phyloP scores from a whole-genome alignment of 441 rosid species.

The Hura crepitans region DNA sequence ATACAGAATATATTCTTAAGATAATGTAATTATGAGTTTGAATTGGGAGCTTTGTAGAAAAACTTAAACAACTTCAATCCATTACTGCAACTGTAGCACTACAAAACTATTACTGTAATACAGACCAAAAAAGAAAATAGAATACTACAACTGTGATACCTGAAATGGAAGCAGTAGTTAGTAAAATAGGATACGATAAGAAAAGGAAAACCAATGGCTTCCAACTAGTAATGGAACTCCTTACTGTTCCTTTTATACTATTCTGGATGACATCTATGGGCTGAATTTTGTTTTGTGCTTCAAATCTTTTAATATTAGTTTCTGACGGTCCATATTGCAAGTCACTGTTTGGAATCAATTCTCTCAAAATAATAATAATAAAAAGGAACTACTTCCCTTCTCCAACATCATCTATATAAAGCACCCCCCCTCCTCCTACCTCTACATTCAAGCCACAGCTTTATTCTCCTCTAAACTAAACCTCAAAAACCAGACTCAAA shows the following conservation, averaged over 20 bases:
- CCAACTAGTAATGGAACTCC: not conserved
- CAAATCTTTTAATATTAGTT: not conserved
- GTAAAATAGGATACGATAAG: not conserved
- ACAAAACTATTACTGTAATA: no score
- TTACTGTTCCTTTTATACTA: not conserved
- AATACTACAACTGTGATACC: not conserved
- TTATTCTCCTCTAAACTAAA: not conserved
- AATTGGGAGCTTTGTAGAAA: no score
- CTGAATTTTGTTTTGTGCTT: not conserved
- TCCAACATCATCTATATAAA: not conserved
- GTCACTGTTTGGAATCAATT: constrained; percentile 7
- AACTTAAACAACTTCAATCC: no score
- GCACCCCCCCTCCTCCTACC: no score
- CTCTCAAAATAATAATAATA: not conserved
- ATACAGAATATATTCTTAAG: no score
- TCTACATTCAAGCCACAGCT: constrained; percentile 5
- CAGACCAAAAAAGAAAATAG: not conserved
- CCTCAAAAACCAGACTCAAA: not conserved
- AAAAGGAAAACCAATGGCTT: not conserved
- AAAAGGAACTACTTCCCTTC: not conserved
- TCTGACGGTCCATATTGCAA: constrained; percentile 1
- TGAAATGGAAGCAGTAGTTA: not conserved
- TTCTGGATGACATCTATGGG: not conserved
- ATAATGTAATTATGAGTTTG: no score
- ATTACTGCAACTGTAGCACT: no score